phyloP scores from a whole-genome alignment of 2,329 filamentous ascomycete species.

The Cladosporium halotolerans region DNA sequence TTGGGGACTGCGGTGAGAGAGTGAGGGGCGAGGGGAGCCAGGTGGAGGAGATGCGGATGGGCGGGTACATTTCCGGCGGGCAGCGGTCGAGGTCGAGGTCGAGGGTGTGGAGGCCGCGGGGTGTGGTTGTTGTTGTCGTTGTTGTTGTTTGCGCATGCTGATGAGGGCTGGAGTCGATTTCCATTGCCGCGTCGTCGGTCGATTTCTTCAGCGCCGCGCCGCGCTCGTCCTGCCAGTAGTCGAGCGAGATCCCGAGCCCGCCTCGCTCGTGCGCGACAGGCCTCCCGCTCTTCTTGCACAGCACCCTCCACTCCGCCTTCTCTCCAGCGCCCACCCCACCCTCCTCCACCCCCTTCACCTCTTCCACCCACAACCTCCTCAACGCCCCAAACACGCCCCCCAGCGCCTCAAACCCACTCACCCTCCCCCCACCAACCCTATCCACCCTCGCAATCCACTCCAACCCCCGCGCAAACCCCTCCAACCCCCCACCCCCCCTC shows the following conservation, averaged over 20 bases:
- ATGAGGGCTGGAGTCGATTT: conserved; percentile 22
- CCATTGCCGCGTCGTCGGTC: conserved; percentile 29
- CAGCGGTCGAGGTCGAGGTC: conserved; percentile 57
- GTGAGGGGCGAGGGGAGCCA: conserved; percentile 69
- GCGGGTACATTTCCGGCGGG: conserved; percentile 44
- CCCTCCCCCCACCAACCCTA: conserved; percentile 60
- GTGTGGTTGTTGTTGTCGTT: neutral
- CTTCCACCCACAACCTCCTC: conserved; percentile 63
- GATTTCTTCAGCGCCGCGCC: conserved; percentile 22
- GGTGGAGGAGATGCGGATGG: conserved; percentile 63
- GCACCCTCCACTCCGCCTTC: conserved; percentile 45
- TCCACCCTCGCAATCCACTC: conserved; percentile 64
- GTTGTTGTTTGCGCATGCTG: neutral
- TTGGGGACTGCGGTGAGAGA: conserved; percentile 48
- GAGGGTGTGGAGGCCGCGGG: conserved; percentile 32
- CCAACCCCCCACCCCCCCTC: conserved; percentile 53
- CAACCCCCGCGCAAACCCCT: conserved; percentile 65
- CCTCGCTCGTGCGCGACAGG: conserved; percentile 65
- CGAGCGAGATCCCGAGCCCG: conserved; percentile 62
- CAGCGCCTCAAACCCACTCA: conserved; percentile 73
- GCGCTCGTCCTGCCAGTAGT: conserved; percentile 58
- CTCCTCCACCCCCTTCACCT: conserved; percentile 31
- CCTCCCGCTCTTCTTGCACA: conserved; percentile 64
- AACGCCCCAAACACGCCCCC: conserved; percentile 67
- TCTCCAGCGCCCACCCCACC: neutral